Evolutionary conservation across 192 early-diverging fungal species (phyloP).

Genomic region (Umbelopsis isabellina): DNA sequence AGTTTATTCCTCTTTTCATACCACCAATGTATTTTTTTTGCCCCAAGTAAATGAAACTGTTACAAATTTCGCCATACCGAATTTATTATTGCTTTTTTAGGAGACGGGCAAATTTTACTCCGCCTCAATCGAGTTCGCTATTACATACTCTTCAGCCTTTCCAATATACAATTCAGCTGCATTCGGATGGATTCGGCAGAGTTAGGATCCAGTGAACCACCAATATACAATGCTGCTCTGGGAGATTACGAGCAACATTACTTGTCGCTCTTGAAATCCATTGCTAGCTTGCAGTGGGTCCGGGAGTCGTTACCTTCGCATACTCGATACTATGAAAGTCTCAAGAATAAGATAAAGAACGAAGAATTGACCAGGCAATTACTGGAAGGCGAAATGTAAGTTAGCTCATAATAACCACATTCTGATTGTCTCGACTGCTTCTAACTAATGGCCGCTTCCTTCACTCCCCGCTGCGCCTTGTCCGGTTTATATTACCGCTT

Average conservation of each 20-base stretch:
- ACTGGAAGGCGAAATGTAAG: conserved; percentile 29
- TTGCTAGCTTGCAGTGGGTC: conserved; percentile 38
- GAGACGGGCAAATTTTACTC: too few species aligned
- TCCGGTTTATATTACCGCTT: too few species aligned
- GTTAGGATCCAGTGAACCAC: conserved; percentile 10
- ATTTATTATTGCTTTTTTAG: too few species aligned
- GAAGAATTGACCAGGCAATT: conserved; percentile 26
- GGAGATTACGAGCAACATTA: conserved; percentile 23
- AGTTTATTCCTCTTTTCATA: background rate
- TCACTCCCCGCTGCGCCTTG: too few species aligned
- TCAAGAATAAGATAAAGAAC: conserved; percentile 27
- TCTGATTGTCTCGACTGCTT: background rate
- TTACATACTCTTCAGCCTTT: too few species aligned
- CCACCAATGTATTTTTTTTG: conserved; percentile 1
- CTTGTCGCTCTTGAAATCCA: conserved; percentile 24
- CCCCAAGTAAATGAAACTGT: background rate
- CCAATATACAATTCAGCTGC: background rate
- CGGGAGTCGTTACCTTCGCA: conserved; percentile 36
- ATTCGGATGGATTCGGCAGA: background rate
- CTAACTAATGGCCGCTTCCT: too few species aligned
- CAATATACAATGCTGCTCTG: conserved; percentile 9
- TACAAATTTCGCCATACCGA: too few species aligned
- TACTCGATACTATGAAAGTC: conserved; percentile 32
- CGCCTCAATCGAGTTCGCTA: too few species aligned
- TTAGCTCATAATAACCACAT: background rate